These are phyloP conservation scores for Kazachstania taianensis DNA, from an alignment of 805 yeast species.

Conservation along the genomic window DNA sequence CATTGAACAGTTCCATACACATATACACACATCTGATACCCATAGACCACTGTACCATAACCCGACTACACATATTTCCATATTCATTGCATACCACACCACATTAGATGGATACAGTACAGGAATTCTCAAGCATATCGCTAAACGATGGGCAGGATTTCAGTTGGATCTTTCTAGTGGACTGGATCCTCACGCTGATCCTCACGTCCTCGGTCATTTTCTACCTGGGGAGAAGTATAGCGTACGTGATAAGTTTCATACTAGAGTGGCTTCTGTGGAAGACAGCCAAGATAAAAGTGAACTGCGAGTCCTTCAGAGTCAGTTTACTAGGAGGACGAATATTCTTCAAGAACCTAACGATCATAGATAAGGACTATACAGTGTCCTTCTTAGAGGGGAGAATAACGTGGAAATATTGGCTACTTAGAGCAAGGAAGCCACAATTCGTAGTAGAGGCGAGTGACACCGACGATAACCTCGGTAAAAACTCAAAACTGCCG, in stretches of 20 bases:
- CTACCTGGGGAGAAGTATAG: slow-evolving; percentile 66
- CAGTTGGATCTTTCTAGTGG: slow-evolving; percentile 72
- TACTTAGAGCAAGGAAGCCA: slow-evolving; percentile 33
- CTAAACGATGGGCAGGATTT: slow-evolving; percentile 26
- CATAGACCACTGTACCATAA: background rate
- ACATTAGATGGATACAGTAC: slow-evolving; percentile 23
- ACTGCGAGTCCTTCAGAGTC: slow-evolving; percentile 63
- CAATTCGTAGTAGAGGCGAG: slow-evolving; percentile 9
- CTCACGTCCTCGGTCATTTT: slow-evolving; percentile 57
- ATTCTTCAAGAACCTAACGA: slow-evolving; percentile 62
- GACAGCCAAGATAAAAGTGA: slow-evolving; percentile 44
- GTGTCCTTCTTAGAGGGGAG: slow-evolving; percentile 60
- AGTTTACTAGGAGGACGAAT: slow-evolving; percentile 78
- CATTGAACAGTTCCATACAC: background rate
- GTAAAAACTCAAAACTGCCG: slow-evolving; percentile 41
- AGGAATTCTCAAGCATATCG: slow-evolving; percentile 26
- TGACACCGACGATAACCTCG: slow-evolving; percentile 10
- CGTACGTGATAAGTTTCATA: slow-evolving; percentile 42
- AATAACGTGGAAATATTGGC: slow-evolving; percentile 90
- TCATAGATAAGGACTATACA: slow-evolving; percentile 66
- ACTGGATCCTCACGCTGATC: slow-evolving; percentile 65
- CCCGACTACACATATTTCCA: background rate
- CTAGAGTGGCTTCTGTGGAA: slow-evolving; percentile 57
- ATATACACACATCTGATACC: background rate
- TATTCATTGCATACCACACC: background rate